Evolutionary conservation across 2,329 filamentous ascomycete species (phyloP).

Genomic region (Verticillium klebahnii): DNA sequence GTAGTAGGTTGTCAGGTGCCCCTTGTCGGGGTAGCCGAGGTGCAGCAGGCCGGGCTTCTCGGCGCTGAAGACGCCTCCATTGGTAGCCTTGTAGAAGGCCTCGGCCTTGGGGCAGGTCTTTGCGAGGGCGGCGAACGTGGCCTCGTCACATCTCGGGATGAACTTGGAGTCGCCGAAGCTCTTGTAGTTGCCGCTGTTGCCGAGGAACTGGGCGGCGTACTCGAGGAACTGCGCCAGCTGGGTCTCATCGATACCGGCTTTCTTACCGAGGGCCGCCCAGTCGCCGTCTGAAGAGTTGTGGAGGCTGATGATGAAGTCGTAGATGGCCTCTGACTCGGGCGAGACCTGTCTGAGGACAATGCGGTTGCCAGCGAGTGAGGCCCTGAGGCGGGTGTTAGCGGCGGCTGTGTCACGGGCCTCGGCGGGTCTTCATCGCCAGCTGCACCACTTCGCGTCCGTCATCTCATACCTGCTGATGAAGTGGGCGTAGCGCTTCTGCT

Average conservation of each 20-base stretch:
- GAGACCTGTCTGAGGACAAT: conserved; percentile 79
- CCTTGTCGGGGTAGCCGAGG: conserved; percentile 68
- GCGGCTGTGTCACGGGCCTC: background rate
- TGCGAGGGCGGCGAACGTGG: conserved; percentile 61
- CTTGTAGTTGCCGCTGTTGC: conserved; percentile 82
- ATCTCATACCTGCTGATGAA: conserved; percentile 69
- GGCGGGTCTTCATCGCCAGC: background rate
- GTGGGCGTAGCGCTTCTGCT: conserved; percentile 88
- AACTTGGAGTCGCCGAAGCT: conserved; percentile 84
- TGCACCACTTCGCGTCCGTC: background rate
- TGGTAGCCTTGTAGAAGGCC: conserved; percentile 62
- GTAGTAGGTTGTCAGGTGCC: conserved; percentile 80
- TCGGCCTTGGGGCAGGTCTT: conserved; percentile 55
- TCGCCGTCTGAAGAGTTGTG: conserved; percentile 63
- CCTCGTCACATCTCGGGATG: conserved; percentile 64
- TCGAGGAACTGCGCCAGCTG: conserved; percentile 67
- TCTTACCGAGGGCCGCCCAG: conserved; percentile 63
- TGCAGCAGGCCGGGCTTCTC: conserved; percentile 63
- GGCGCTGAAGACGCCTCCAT: conserved; percentile 68
- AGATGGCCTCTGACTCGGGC: conserved; percentile 76
- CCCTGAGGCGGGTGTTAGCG: conserved; percentile 39
- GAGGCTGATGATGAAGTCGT: conserved; percentile 72
- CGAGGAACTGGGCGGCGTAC: conserved; percentile 74
- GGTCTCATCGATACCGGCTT: conserved; percentile 59
- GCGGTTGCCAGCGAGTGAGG: conserved; percentile 71